Evolutionary conservation across 495 filamentous ascomycete genomes (phyloP).

Genomic region (Haplographium delicatum): DNA sequence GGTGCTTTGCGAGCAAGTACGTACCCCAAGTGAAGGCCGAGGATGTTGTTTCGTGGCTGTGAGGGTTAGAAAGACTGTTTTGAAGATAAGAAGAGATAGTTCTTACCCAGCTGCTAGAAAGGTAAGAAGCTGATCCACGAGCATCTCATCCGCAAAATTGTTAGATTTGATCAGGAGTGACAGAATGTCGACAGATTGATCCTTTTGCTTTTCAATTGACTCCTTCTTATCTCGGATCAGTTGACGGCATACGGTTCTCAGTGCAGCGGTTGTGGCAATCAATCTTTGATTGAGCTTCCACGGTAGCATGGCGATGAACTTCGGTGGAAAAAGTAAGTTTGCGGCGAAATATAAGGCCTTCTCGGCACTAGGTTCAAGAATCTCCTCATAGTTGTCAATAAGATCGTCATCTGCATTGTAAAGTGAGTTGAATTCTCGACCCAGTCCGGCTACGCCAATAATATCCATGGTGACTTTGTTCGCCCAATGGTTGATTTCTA

Average conservation of each 20-base stretch:
- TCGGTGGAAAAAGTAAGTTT: constrained; percentile 38
- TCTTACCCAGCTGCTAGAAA: constrained; percentile 73
- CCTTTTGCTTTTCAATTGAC: constrained; percentile 45
- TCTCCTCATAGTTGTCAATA: constrained; percentile 56
- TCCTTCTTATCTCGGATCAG: constrained; percentile 64
- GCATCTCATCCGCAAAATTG: constrained; percentile 69
- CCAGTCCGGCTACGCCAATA: constrained; percentile 76
- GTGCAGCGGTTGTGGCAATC: constrained; percentile 43
- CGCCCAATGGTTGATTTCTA: constrained; percentile 66
- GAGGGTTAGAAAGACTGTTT: no score
- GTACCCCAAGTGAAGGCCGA: constrained; percentile 50
- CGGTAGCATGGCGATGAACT: constrained; percentile 50
- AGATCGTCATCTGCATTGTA: constrained; percentile 58
- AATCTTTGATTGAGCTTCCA: constrained; percentile 62
- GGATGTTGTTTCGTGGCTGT: constrained; percentile 68
- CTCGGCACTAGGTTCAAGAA: constrained; percentile 44
- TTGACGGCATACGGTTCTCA: constrained; percentile 57
- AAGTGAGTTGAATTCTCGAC: constrained; percentile 70
- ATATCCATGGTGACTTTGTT: constrained; percentile 78
- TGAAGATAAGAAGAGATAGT: no score
- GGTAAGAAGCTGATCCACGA: constrained; percentile 92
- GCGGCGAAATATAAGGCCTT: constrained; percentile 37
- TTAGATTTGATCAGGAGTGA: constrained; percentile 73
- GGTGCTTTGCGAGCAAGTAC: constrained; percentile 42
- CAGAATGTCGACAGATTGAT: constrained; percentile 64